Conservation (phyloP, 2,329 filamentous ascomycete species). For the Bipolaris gigantea region DNA sequence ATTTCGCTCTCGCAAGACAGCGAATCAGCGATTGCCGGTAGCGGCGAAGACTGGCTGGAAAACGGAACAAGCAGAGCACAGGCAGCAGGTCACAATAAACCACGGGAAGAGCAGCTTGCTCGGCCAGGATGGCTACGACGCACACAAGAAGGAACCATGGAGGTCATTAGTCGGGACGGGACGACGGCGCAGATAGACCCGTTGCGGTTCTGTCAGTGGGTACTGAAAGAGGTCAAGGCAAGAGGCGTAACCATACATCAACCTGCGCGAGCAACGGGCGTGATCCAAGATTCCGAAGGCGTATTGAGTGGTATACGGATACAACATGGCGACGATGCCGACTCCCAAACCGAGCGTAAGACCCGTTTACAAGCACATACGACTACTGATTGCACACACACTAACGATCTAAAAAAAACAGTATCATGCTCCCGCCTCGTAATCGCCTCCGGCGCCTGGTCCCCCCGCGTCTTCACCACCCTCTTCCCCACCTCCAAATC, state of each 20-base stretch:
- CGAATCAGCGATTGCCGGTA: conserved; percentile 46
- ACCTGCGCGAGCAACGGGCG: conserved; percentile 59
- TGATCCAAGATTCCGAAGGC: conserved; percentile 56
- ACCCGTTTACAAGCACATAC: not conserved
- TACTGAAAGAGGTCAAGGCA: conserved; percentile 60
- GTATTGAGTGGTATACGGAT: conserved; percentile 55
- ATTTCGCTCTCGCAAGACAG: conserved; percentile 57
- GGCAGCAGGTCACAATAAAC: conserved; percentile 48
- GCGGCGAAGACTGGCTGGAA: conserved; percentile 66
- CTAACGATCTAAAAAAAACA: conserved; percentile 21
- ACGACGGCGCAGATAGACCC: conserved; percentile 73
- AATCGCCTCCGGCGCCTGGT: conserved; percentile 73
- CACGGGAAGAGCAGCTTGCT: conserved; percentile 27
- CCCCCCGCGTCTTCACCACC: conserved; percentile 62
- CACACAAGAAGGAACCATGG: conserved; percentile 58
- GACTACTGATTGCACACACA: not conserved
- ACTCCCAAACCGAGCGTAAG: conserved; percentile 15
- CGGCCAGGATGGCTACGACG: conserved; percentile 63
- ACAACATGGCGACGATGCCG: conserved; percentile 4
- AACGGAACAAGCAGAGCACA: conserved; percentile 66
- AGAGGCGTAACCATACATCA: conserved; percentile 68
- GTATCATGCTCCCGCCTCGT: conserved; percentile 68
- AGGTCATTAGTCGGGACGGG: conserved; percentile 63
- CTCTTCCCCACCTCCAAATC: conserved; percentile 63
- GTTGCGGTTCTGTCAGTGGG: conserved; percentile 64